phyloP scores from a whole-genome alignment of 2,329 filamentous ascomycete species.

The Mollisia scopiformis region DNA sequence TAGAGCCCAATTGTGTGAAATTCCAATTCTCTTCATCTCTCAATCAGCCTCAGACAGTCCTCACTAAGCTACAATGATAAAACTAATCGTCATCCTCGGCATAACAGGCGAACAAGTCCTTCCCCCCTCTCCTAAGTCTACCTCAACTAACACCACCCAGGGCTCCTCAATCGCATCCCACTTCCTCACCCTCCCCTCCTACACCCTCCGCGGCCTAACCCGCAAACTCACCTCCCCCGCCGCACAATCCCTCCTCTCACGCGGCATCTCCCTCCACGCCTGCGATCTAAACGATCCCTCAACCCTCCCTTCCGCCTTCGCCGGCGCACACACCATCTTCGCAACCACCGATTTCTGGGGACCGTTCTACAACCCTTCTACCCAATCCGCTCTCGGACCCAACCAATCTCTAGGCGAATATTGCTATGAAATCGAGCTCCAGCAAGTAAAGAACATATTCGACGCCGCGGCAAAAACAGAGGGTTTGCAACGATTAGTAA shows the following conservation, averaged over 20 bases:
- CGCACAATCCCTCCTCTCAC: slow-evolving; percentile 39
- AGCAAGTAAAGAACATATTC: slow-evolving; percentile 41
- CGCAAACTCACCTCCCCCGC: slow-evolving; percentile 16
- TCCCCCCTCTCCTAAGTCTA: not conserved
- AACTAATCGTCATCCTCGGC: slow-evolving; percentile 40
- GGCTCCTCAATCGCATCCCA: slow-evolving; percentile 25
- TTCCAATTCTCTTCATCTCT: not conserved
- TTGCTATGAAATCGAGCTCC: slow-evolving; percentile 37
- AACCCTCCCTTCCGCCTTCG: slow-evolving; percentile 45
- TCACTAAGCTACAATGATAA: slow-evolving; percentile 20
- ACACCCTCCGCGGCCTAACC: slow-evolving; percentile 25
- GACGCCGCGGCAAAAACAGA: slow-evolving; percentile 39
- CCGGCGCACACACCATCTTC: slow-evolving; percentile 51
- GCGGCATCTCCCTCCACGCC: slow-evolving; percentile 43
- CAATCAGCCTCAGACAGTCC: not conserved
- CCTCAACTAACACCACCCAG: slow-evolving; percentile 8
- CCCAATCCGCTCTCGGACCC: slow-evolving; percentile 14
- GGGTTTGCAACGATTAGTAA: slow-evolving; percentile 42
- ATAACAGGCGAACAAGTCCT: slow-evolving; percentile 38
- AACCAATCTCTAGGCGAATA: slow-evolving; percentile 28
- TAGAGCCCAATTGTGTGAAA: not conserved
- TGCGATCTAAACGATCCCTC: slow-evolving; percentile 43
- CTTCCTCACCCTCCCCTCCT: slow-evolving; percentile 19
- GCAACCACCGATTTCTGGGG: slow-evolving; percentile 44
- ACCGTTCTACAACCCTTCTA: slow-evolving; percentile 26